A percentile compares a stretch with the other conserved stretches of the same genome.
Conservation (phyloP, 2,329 filamentous ascomycete genomes). For the Aspergillus ibericus region DNA sequence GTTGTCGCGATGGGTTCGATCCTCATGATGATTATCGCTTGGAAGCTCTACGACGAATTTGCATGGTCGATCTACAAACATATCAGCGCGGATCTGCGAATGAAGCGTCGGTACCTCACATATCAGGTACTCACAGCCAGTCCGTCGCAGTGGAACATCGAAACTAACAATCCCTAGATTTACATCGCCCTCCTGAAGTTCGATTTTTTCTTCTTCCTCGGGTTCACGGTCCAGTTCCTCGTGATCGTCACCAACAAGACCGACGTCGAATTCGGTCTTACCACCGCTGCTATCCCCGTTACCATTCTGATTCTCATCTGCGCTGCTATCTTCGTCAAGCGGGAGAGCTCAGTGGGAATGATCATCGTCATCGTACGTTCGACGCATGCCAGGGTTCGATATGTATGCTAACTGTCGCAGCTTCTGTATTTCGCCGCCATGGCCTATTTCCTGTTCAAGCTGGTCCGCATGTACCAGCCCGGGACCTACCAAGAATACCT, state of each 20-base stretch:
- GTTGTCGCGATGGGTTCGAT: constrained; percentile 76
- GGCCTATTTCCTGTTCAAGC: constrained; percentile 97
- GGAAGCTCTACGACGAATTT: constrained; percentile 98
- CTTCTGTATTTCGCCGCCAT: constrained; percentile 83
- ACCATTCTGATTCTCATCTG: constrained; percentile 85
- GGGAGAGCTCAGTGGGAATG: constrained; percentile 80
- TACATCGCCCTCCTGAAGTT: constrained; percentile 98
- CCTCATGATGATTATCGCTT: constrained; percentile 73
- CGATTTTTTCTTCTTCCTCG: constrained; percentile 99
- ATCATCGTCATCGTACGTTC: constrained; percentile 65
- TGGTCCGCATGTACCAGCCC: constrained; percentile 87
- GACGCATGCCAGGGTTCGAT: neutral
- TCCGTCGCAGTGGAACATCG: neutral
- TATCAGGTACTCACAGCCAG: constrained; percentile 71
- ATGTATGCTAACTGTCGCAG: constrained; percentile 33
- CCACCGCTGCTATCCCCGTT: constrained; percentile 83
- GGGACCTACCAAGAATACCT: constrained; percentile 62
- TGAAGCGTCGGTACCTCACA: constrained; percentile 94
- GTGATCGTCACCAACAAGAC: constrained; percentile 76
- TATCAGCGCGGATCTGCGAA: constrained; percentile 92
- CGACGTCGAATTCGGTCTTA: constrained; percentile 78
- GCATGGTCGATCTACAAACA: constrained; percentile 99
- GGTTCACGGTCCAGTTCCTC: constrained; percentile 96
- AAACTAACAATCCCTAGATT: constrained; percentile 60
- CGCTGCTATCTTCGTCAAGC: constrained; percentile 80